phyloP scores from a whole-genome alignment of 1,139 yeast species.

The Magnusiomyces tetraspermus region DNA sequence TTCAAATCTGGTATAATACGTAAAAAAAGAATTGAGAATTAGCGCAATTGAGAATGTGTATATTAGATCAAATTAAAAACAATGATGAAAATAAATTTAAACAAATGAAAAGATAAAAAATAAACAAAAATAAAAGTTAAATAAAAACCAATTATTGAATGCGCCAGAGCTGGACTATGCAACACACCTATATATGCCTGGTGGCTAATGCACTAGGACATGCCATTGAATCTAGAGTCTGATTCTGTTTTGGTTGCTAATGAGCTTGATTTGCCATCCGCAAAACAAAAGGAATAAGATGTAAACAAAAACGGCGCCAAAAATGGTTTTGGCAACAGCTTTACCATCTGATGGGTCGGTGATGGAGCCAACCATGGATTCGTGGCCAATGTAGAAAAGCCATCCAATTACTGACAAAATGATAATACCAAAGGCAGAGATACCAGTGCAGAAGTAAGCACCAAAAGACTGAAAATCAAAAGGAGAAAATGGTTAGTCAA shows the following conservation, averaged over 20 bases:
- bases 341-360: constrained; percentile 87
- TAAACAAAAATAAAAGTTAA: too few species aligned
- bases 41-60: too few species aligned
- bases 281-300: constrained; percentile 73
- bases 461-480: constrained; percentile 45
- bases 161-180: too few species aligned
- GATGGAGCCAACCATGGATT: constrained; percentile 85
- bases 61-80: too few species aligned
- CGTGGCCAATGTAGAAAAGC: constrained; percentile 72
- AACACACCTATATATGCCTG: too few species aligned
- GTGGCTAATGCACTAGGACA: too few species aligned
- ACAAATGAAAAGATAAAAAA: too few species aligned
- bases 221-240: constrained; percentile 31
- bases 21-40: too few species aligned
- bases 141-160: too few species aligned
- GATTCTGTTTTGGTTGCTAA: constrained; percentile 53
- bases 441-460: constrained; percentile 92
- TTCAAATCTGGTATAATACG: too few species aligned
- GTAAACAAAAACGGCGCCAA: constrained; percentile 83
- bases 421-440: constrained; percentile 84
- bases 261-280: constrained; percentile 67
- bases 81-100: too few species aligned
- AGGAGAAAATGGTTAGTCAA: not conserved
- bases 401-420: constrained; percentile 78
- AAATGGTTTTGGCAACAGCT: constrained; percentile 85